phyloP scores from a whole-genome alignment of 495 filamentous ascomycete genomes.

The Podospora sp. region DNA sequence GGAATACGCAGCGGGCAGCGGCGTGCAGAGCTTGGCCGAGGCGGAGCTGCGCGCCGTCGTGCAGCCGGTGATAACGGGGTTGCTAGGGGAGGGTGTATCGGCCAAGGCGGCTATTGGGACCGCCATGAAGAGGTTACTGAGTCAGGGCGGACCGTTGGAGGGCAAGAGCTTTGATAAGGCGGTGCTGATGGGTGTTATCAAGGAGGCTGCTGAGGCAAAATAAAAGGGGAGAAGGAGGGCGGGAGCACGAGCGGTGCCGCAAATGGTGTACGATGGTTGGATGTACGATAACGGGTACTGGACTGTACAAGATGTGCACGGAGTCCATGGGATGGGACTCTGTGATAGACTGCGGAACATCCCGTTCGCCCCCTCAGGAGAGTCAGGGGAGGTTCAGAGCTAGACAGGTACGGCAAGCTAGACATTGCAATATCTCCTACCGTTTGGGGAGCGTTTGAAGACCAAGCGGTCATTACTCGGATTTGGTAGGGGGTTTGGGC shows the following conservation, averaged over 20 bases:
- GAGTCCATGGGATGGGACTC: background rate
- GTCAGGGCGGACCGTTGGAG: constrained; percentile 39
- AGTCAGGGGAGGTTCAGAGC: too few species aligned
- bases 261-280: background rate
- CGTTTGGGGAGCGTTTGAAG: background rate
- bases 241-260: too few species aligned
- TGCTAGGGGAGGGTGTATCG: constrained; percentile 32
- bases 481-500: background rate
- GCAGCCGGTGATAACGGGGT: constrained; percentile 35
- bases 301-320: background rate
- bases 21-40: constrained; percentile 44
- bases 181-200: constrained; percentile 36
- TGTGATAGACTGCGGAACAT: background rate
- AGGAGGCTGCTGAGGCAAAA: constrained; percentile 27
- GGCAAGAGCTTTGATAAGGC: constrained; percentile 44
- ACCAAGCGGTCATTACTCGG: background rate
- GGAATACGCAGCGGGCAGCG: constrained; percentile 50
- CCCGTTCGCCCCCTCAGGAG: background rate
- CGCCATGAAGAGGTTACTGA: constrained; percentile 44
- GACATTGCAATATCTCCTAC: background rate
- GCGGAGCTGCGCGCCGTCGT: constrained; percentile 46
- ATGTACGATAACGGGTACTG: too few species aligned
- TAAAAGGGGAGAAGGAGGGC: background rate
- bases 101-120: constrained; percentile 28
- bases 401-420: too few species aligned